Conservation (phyloP, 108 stramenopile species). For the Craspedostauros australis region DNA sequence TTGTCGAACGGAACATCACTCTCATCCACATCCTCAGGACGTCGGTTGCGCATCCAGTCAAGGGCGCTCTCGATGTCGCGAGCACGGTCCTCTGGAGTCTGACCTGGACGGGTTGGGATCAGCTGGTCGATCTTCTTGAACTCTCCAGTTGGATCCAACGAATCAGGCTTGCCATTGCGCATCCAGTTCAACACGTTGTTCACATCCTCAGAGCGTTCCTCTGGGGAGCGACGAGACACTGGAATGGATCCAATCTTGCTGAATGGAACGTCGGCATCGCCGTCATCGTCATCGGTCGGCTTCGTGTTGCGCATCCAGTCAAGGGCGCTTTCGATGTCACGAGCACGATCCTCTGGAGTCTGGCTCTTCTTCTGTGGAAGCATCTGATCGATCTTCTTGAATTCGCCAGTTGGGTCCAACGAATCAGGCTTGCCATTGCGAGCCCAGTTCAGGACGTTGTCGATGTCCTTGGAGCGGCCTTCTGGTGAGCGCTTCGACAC, state of each 20-base stretch:
- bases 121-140: conserved; percentile 2
- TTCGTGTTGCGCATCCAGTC: conserved; percentile 17
- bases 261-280: not conserved
- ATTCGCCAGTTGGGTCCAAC: conserved; percentile 9
- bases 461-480: conserved; percentile 11
- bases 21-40: conserved; percentile 9
- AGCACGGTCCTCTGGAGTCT: conserved; percentile 3
- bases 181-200: conserved; percentile 11
- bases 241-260: not conserved
- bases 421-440: conserved; percentile 8
- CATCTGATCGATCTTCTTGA: conserved; percentile 16
- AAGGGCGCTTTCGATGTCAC: conserved; percentile 13
- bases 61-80: conserved; percentile 21
- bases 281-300: not conserved
- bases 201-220: conserved; percentile 11
- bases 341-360: conserved; percentile 12
- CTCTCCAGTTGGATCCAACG: conserved; percentile 9
- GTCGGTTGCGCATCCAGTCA: conserved; percentile 30
- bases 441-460: conserved; percentile 18
- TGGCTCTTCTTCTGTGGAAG: conserved; percentile 11
- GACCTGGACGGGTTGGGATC: not conserved
- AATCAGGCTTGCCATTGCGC: conserved; percentile 1
- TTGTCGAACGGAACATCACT: conserved; percentile 9
- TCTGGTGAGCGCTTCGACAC: conserved; percentile 13
- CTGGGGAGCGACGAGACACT: conserved; percentile 5